These are phyloP conservation scores for Chlamydomonas eustigma DNA, from an alignment of 139 green algal species.

Conservation along the genomic window DNA sequence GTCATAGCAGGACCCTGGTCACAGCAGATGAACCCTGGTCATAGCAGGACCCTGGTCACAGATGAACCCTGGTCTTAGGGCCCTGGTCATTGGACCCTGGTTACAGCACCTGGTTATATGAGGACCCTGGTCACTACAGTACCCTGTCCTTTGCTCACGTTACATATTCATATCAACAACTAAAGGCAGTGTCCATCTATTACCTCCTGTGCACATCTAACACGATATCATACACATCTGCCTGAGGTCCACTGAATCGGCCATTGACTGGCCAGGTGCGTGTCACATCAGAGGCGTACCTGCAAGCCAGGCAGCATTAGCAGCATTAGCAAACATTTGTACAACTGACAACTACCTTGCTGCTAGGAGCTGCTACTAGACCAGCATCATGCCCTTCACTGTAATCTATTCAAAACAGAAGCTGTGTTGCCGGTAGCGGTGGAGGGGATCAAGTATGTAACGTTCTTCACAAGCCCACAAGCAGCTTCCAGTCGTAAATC, in stretches of 20 bases:
- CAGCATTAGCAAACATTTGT: no score
- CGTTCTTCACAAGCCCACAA: no score
- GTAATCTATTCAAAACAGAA: no score
- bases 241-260: constrained; percentile 52
- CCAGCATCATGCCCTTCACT: no score
- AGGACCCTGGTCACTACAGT: background rate
- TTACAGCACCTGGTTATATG: no score
- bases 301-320: no score
- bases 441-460: no score
- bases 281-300: constrained; percentile 66
- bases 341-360: no score
- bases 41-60: background rate
- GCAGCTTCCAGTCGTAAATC: no score
- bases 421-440: no score
- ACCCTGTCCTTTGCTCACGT: background rate
- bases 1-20: background rate
- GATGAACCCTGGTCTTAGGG: no score
- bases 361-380: no score
- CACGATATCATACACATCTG: constrained; percentile 73
- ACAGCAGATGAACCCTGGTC: background rate
- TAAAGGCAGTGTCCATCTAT: background rate
- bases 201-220: constrained; percentile 46
- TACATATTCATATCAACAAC: background rate
- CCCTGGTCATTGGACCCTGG: background rate
- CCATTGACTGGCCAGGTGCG: constrained; percentile 77